Evolutionary conservation across 495 filamentous ascomycete species (phyloP).

Genomic region (Aspergillus avenaceus): DNA sequence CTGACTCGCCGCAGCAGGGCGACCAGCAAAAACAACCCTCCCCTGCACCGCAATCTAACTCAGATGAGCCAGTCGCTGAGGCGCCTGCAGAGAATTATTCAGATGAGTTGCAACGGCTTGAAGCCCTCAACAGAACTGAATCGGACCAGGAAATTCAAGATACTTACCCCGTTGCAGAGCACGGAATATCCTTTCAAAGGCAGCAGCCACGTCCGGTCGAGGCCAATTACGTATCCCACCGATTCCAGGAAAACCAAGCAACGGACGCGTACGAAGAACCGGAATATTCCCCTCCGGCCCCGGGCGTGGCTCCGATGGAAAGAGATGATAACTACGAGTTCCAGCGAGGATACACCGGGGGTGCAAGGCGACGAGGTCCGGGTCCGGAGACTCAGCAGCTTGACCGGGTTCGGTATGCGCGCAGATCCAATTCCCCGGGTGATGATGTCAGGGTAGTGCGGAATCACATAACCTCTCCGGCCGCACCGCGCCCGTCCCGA

Average conservation of each 20-base stretch:
- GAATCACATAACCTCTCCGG: slow-evolving; percentile 64
- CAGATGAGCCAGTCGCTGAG: slow-evolving; percentile 21
- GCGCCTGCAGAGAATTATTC: slow-evolving; percentile 28
- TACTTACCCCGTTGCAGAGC: slow-evolving; percentile 45
- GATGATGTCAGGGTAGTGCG: slow-evolving; percentile 46
- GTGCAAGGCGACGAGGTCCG: slow-evolving; percentile 14
- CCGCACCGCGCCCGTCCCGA: slow-evolving; percentile 77
- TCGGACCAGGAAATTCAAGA: slow-evolving; percentile 46
- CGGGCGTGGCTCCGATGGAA: slow-evolving; percentile 33
- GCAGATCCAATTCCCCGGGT: slow-evolving; percentile 22
- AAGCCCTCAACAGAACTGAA: slow-evolving; percentile 40
- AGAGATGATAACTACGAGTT: slow-evolving; percentile 21
- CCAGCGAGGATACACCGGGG: slow-evolving; percentile 15
- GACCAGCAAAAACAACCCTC: slow-evolving; percentile 28
- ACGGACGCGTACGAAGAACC: slow-evolving; percentile 39
- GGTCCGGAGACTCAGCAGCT: slow-evolving; percentile 13
- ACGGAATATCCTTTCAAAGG: slow-evolving; percentile 24
- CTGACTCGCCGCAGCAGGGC: slow-evolving; percentile 42
- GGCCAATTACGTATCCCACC: slow-evolving; percentile 14
- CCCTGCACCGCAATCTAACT: slow-evolving; percentile 21
- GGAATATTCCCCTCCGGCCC: slow-evolving; percentile 48
- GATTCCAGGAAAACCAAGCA: slow-evolving; percentile 15
- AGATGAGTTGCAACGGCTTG: slow-evolving; percentile 48
- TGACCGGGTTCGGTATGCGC: slow-evolving; percentile 19
- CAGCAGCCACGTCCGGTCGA: slow-evolving; percentile 24